These are phyloP conservation scores for Stellera chamaejasme DNA, from an alignment of 345 rosid genomes.

Conservation along the genomic window DNA sequence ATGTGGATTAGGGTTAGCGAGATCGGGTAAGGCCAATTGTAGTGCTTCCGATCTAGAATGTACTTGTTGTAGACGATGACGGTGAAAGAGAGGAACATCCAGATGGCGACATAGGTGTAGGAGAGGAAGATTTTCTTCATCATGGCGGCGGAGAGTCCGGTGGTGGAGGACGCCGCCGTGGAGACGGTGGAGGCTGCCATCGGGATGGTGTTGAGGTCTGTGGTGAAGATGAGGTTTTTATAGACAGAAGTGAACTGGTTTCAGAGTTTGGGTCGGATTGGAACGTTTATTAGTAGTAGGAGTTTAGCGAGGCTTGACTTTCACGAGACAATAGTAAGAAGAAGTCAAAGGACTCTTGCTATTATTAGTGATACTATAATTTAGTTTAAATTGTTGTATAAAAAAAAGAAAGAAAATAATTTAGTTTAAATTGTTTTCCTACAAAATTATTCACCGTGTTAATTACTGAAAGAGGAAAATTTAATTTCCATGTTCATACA, in stretches of 20 bases:
- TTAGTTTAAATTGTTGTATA: too few species aligned
- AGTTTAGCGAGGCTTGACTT: not conserved
- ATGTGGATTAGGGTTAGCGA: constrained; percentile 97
- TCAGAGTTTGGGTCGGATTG: not conserved
- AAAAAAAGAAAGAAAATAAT: too few species aligned
- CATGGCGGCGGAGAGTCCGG: constrained; percentile 19
- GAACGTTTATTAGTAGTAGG: not conserved
- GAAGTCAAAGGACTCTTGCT: too few species aligned
- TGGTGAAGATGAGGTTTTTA: not conserved
- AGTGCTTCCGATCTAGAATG: constrained; percentile 90
- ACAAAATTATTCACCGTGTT: too few species aligned
- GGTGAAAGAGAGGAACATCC: constrained; percentile 97
- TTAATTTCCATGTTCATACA: too few species aligned
- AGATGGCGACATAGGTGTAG: constrained; percentile 80
- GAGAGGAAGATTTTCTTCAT: constrained; percentile 78
- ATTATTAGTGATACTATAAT: too few species aligned
- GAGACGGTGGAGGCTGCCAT: constrained; percentile 7
- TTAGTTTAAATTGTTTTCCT: too few species aligned
- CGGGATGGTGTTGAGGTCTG: not conserved
- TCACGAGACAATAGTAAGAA: too few species aligned
- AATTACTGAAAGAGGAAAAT: too few species aligned
- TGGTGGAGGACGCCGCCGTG: not conserved
- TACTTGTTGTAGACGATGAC: constrained; percentile 96
- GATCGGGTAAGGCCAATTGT: constrained; percentile 93
- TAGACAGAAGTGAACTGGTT: not conserved